A percentile compares a stretch with the other conserved stretches of the same genome.
Conservation (phyloP, 257 asterid genomes). For the Penstemon barbatus region DNA sequence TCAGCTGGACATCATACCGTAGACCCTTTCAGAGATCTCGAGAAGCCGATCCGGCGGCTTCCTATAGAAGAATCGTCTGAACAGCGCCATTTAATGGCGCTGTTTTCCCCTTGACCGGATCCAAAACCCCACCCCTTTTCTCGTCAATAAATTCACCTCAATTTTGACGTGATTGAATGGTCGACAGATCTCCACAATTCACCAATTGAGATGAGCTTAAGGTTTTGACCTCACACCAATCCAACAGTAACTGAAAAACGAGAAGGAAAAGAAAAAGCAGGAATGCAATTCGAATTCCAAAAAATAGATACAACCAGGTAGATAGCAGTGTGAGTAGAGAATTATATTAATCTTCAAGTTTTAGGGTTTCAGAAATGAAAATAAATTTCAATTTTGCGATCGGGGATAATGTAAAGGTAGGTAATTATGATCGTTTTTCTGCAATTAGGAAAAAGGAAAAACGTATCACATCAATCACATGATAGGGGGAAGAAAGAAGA, state of each 20-base stretch:
- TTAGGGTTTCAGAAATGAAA: constrained; percentile 11
- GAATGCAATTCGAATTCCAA: background rate
- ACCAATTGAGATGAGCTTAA: constrained; percentile 30
- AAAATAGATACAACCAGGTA: constrained; percentile 6
- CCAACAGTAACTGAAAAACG: constrained; percentile 33
- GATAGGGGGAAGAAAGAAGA: constrained; percentile 31
- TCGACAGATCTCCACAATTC: constrained; percentile 42
- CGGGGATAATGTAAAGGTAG: constrained; percentile 32
- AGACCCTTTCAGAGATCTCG: constrained; percentile 97
- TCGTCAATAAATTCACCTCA: constrained; percentile 21
- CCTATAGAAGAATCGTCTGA: constrained; percentile 91
- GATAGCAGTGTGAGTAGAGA: constrained; percentile 24
- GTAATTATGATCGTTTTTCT: constrained; percentile 32
- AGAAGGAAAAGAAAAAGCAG: constrained; percentile 8
- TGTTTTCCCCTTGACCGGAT: constrained; percentile 60
- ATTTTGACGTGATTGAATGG: constrained; percentile 32
- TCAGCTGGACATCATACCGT: constrained; percentile 55
- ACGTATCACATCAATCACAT: constrained; percentile 28
- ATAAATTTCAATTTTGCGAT: no score
- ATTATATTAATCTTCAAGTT: constrained; percentile 20
- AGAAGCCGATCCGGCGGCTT: constrained; percentile 99
- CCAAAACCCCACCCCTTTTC: constrained; percentile 49
- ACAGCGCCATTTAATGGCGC: constrained; percentile 99
- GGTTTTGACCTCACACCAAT: constrained; percentile 34
- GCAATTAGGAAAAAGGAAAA: constrained; percentile 26